Evolutionary conservation across 768 basidiomycete genomes (phyloP).

Genomic region (Lactifluus echinatus): DNA sequence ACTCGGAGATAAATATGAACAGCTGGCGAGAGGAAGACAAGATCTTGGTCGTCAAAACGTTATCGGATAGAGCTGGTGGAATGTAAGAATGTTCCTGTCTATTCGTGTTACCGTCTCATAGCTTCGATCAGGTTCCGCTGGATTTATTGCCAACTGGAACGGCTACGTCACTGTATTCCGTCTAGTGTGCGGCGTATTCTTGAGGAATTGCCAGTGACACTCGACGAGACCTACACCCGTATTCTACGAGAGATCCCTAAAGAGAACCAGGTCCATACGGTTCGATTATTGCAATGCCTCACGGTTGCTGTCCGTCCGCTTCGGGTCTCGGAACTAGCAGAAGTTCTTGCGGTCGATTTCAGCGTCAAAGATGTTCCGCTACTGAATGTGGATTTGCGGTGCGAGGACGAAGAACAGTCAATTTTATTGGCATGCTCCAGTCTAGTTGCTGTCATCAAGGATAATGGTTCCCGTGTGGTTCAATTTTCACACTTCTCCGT

Average conservation of each 20-base stretch:
- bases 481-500: background rate
- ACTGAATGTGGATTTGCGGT: background rate
- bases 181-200: background rate
- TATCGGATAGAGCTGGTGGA: background rate
- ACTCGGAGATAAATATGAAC: background rate
- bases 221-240: background rate
- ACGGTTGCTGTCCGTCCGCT: background rate
- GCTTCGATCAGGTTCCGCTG: background rate
- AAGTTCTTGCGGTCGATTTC: background rate
- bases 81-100: background rate
- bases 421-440: background rate
- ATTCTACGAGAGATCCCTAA: background rate
- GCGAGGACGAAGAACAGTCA: background rate
- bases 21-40: background rate
- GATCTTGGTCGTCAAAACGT: background rate
- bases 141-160: background rate
- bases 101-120: background rate
- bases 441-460: background rate
- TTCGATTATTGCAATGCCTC: background rate
- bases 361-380: background rate
- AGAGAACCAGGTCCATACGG: background rate
- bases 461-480: background rate
- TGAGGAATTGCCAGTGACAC: background rate
- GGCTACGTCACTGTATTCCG: background rate
- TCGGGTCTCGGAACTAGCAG: background rate